phyloP scores from a whole-genome alignment of 768 basidiomycete genomes.

The Wakefieldia striispora region DNA sequence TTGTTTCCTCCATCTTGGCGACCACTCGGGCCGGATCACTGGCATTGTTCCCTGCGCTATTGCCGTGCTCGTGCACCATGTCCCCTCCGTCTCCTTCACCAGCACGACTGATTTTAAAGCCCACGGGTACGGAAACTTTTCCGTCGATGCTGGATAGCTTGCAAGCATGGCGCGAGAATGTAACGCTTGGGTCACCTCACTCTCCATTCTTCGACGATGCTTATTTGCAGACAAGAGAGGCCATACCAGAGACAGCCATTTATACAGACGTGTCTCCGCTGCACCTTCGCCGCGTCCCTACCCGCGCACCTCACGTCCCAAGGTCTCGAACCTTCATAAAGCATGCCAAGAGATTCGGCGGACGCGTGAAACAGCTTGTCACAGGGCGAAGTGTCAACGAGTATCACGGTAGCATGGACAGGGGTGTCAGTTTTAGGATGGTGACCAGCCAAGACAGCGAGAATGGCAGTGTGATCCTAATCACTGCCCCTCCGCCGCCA shows the following conservation, averaged over 20 bases:
- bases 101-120: slow-evolving; percentile 19
- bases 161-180: slow-evolving; percentile 29
- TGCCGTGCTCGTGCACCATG: slow-evolving; percentile 13
- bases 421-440: slow-evolving; percentile 15
- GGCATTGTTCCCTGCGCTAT: slow-evolving; percentile 10
- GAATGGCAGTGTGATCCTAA: slow-evolving; percentile 30
- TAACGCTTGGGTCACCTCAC: slow-evolving; percentile 11
- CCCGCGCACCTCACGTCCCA: slow-evolving; percentile 2
- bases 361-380: slow-evolving; percentile 29
- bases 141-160: slow-evolving; percentile 29
- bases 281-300: slow-evolving; percentile 1
- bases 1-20: slow-evolving; percentile 14
- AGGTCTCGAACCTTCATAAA: slow-evolving; percentile 22
- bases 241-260: slow-evolving; percentile 1
- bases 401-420: slow-evolving; percentile 20
- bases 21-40: slow-evolving; percentile 17
- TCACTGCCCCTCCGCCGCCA: slow-evolving; percentile 29
- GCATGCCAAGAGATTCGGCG: slow-evolving; percentile 28
- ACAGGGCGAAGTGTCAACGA: slow-evolving; percentile 8
- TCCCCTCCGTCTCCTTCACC: slow-evolving; percentile 9
- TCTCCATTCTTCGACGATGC: slow-evolving; percentile 15
- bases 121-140: slow-evolving; percentile 32
- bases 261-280: slow-evolving; percentile 7
- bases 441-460: slow-evolving; percentile 29
- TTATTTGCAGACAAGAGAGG: slow-evolving; percentile 7